Base-by-base conservation (phyloP, 352 stramenopile species). In the Globisporangium acanthophoron region DNA sequence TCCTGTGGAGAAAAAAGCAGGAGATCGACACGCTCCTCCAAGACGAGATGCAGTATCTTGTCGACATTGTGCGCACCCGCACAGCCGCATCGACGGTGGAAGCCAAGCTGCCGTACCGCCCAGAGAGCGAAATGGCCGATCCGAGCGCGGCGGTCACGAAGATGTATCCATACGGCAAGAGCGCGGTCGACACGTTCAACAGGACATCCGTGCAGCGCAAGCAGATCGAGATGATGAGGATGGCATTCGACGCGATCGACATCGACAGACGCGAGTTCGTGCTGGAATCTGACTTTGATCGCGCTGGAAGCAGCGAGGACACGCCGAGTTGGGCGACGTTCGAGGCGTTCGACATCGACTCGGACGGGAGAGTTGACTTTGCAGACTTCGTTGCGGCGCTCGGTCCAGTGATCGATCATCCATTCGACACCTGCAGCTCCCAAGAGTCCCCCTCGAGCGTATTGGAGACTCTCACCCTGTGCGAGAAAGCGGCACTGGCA, bases 1-100 rank as follows among this genome's bases (percentile, higher is more conserved):
- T 91, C 58, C 52, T 91, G 7, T 91, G 79, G 77, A 65, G 81
- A 47, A 74, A 76, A 18, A 87, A 86, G 51, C 75, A 89, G 56
- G 81, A 91, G 41, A 83, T 91, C 49, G 71, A 88, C 5, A 64
- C 58, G 59, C 50, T 89, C 1, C 50, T 88, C 0, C 65, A 82
- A 33, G 79, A 88, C 9, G 72, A 89, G n/a, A 75, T 88, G 66
- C 66, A 73, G 11, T 85, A 80, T 50, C 51, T 81, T 60, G 46
- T 65, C 12, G 74, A 80, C 33, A 63, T 83, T 21, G 53, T 84
- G 5, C 57, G 54, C 49, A 31, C 31, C 9, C n/a, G 29, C 2
- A 37, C 35, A 20, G 18, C 4, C 18, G 6, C 13, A 12, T 33
- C 44, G 44, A 31, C 44, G 8, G 39, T 27, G 0, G 49, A 49